Evolutionary conservation across 257 asterid species (phyloP), one percentile per base, ranked within the genome.

Genomic region (Solanum bukasovii): DNA sequence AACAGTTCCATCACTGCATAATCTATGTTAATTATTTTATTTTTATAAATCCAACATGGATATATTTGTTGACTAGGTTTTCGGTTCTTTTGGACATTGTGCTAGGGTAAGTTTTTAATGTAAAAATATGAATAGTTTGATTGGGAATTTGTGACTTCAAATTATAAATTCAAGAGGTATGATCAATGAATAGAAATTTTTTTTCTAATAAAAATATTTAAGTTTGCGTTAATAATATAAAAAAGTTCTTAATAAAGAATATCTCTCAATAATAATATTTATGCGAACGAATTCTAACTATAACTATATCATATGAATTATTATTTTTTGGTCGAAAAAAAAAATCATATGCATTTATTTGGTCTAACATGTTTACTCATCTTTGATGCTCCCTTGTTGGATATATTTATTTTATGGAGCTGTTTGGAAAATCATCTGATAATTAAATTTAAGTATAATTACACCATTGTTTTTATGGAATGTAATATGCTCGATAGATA

Each of bases 1-100:
- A 46, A 13, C 6, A 2, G 9, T 56, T 6, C 0, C 10, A 18
- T 0, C 0, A 56, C 5, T 20, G 4, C 5, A 6, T 6, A 20
- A 56, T 56, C 4, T 3, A 56, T 56, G 1, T 56, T 56, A 13
- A 20, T 56, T 56, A 61, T 61, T 61, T 61, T 9, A 18, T 46
- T 81, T 46, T 81, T 56, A 29, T 46, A 29, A 29, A 46, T 27
- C 27, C 14, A 29, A 44, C 25, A 25, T 27, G 38, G 10, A 81
- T 9, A 81, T 81, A 16, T 29, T 18, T 46, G 68, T 81, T 81
- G 25, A 56, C 65, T 56, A 56, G 11, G 65, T 8, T 81, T 38
- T 75, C 1, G 34, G 33, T 75, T 23, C 29, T 11, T 81, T 81
- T 44, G 85, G 20, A 2, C 63, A 52, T 52, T 4, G 61, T 25